Base-by-base conservation (phyloP, 2,329 filamentous ascomycete species). In the Tolypocladium nubicola region DNA sequence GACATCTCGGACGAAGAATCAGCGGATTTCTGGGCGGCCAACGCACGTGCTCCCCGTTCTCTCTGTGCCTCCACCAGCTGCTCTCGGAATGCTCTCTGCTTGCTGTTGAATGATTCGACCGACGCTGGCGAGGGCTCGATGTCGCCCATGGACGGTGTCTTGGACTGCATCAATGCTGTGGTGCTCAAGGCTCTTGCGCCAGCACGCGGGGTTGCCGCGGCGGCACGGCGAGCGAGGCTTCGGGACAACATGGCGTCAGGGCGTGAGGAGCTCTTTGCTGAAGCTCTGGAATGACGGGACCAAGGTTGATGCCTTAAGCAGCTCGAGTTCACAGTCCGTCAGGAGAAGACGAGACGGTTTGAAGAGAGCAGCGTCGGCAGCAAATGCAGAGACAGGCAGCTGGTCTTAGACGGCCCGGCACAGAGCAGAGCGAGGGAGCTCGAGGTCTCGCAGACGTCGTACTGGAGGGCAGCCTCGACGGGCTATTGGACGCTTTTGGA, bases 1-100 rank as follows among this genome's bases (percentile, higher is more conserved):
- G 73, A 62, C 65, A 70, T 70, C 63, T 70, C 67, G 70, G 74
- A 76, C 67, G 73, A 67, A 71, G 72, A 68, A 70, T 76, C 73
- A 73, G 75, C 61, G 61, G 72, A 66, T 61, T 72, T 71, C 61
- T 72, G 65, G 64, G 69, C 67, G 68, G 68, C 69, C 65, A 75
- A 80, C 79, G 75, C 78, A 96, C 91, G 92, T 81, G 91, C 88
- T 86, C 89, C 86, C 79, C 87, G 84, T 76, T 89, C 88, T 78
- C 87, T 88, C 75, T 89, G 85, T 70, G 85, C 85, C 74, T 87
- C 82, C 66, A 85, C 82, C 67, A 96, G 78, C 71, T 88, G 84
- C 73, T 92, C 86, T 70, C 94, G 88, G 76, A 97, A 97, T 68
- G 86, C 81, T 73, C 87, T 87, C 77, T 96, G 92, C 73, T 88